A percentile compares a stretch with the other conserved stretches of the same genome.
These are phyloP conservation scores for Ophiostoma quercus DNA, from an alignment of 2,329 filamentous ascomycete genomes.

Conservation along the genomic window DNA sequence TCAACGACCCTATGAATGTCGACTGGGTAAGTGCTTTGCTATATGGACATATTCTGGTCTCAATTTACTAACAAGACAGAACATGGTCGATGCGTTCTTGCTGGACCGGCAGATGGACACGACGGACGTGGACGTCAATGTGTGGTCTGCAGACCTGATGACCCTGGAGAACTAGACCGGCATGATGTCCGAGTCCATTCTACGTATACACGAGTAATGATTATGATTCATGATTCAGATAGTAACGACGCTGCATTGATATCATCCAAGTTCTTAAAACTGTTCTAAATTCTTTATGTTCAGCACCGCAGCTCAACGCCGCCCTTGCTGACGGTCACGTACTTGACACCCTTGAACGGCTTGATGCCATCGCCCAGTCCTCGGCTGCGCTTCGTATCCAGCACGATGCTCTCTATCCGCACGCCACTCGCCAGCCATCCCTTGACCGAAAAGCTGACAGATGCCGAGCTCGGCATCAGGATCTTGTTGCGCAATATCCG, in stretches of 20 bases:
- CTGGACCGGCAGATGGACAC: constrained; percentile 22
- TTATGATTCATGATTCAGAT: constrained; percentile 2
- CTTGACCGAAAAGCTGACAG: constrained; percentile 66
- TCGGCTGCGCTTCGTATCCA: constrained; percentile 73
- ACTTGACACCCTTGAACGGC: constrained; percentile 98
- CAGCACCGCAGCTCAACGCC: constrained; percentile 60
- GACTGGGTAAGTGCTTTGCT: constrained; percentile 26
- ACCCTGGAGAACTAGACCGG: constrained; percentile 15
- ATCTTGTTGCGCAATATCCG: constrained; percentile 63
- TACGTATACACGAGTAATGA: background rate
- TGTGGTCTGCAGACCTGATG: constrained; percentile 28
- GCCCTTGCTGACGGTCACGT: constrained; percentile 69
- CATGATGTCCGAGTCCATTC: background rate
- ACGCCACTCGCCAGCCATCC: constrained; percentile 64
- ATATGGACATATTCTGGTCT: background rate
- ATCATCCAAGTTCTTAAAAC: too few species aligned
- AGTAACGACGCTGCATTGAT: background rate
- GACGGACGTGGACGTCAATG: constrained; percentile 19
- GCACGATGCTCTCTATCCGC: constrained; percentile 61
- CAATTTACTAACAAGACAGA: constrained; percentile 17
- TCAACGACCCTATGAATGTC: constrained; percentile 25
- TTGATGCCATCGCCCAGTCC: constrained; percentile 83
- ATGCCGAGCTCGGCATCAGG: constrained; percentile 73
- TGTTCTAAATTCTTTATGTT: constrained; percentile 6
- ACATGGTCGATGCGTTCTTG: constrained; percentile 27